Conservation (phyloP, 169 alveolate genomes). For the Toxoplasma gondii region DNA sequence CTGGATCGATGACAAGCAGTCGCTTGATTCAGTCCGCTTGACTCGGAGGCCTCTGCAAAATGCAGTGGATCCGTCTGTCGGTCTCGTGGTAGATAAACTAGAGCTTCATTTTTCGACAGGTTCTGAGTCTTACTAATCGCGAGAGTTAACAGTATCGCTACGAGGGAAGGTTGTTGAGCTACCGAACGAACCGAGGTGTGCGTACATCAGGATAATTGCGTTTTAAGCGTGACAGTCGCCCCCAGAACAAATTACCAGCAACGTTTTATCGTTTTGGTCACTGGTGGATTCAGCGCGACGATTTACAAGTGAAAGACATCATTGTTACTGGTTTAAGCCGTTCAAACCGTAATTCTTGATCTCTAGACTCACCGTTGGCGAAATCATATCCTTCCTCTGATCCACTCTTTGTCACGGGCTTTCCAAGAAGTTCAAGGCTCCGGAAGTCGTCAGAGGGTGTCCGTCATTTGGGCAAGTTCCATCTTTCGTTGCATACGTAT, state of each 20-base stretch:
- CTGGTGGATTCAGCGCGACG: neutral
- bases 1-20: neutral
- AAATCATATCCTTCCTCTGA: neutral
- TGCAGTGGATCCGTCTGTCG: slow-evolving; percentile 17
- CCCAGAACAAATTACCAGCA: neutral
- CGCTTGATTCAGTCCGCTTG: neutral
- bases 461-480: neutral
- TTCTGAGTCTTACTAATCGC: neutral
- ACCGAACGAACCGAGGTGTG: neutral
- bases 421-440: neutral
- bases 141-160: neutral
- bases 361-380: neutral
- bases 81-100: neutral
- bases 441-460: neutral
- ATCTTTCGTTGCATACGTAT: neutral
- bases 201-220: neutral
- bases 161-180: neutral
- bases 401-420: neutral
- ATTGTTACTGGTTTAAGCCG: neutral
- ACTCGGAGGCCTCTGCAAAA: neutral
- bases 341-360: neutral
- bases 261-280: neutral
- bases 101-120: slow-evolving; percentile 7
- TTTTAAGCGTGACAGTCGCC: neutral
- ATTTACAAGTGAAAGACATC: neutral